Percentiles rank a stretch among this genome's conserved stretches.
Conservation (phyloP, 2,329 filamentous ascomycete species). For the Microdochium nivale region DNA sequence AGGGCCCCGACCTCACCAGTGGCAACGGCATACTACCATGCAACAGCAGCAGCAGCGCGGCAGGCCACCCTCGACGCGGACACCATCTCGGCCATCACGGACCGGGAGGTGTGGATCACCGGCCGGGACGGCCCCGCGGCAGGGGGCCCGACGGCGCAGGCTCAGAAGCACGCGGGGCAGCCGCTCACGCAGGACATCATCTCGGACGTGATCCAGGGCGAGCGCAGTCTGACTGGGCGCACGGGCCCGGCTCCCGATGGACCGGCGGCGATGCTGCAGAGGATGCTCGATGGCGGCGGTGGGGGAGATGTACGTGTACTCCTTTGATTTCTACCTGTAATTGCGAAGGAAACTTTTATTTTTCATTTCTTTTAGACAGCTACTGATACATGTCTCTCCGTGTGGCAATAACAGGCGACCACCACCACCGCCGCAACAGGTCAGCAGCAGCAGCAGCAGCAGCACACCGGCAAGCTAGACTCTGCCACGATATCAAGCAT, state of each 20-base stretch:
- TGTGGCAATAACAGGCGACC: no score
- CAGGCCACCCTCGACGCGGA: conserved; percentile 10
- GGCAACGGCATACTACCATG: no score
- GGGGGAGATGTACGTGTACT: neutral
- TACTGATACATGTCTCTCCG: no score
- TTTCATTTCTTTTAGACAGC: no score
- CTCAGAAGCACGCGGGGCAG: conserved; percentile 24
- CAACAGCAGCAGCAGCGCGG: no score
- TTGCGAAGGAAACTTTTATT: no score
- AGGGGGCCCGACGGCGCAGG: conserved; percentile 28
- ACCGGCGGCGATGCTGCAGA: conserved; percentile 26
- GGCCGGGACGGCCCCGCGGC: conserved; percentile 21
- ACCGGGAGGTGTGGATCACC: conserved; percentile 28
- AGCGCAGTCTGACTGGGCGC: conserved; percentile 24
- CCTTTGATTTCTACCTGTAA: no score
- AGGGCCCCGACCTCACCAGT: no score
- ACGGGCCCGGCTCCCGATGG: conserved; percentile 19
- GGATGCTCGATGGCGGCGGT: conserved; percentile 4
- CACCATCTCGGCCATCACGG: conserved; percentile 29
- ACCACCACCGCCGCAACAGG: no score
- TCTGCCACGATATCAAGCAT: conserved; percentile 27
- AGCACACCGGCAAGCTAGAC: conserved; percentile 13
- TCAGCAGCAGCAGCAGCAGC: conserved; percentile 2
- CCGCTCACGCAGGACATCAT: conserved; percentile 20
- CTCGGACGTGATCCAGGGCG: conserved; percentile 28